Conservation (phyloP, 2,329 filamentous ascomycete genomes). For the Trichophyton mentagrophytes region DNA sequence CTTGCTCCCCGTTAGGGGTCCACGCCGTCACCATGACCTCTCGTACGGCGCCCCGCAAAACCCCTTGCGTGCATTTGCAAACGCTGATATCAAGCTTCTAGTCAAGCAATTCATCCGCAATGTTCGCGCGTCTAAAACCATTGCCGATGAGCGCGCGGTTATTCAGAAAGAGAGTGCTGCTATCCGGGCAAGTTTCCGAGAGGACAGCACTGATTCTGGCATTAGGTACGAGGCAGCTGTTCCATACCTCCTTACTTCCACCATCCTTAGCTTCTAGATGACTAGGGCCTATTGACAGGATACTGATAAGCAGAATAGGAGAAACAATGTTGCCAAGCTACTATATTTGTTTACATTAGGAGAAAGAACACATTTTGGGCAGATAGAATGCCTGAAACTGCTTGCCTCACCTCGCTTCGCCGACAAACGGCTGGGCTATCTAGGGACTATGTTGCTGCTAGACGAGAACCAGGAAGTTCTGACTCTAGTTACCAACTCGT, state of each 20-base stretch:
- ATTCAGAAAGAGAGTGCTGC: slow-evolving; percentile 98
- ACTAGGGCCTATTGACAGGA: neutral
- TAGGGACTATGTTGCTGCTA: slow-evolving; percentile 88
- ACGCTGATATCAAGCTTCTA: slow-evolving; percentile 30
- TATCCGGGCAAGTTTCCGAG: slow-evolving; percentile 91
- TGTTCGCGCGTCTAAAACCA: slow-evolving; percentile 95
- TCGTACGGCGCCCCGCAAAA: slow-evolving; percentile 33
- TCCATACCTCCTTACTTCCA: neutral
- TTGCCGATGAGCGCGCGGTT: slow-evolving; percentile 94
- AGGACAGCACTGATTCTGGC: slow-evolving; percentile 87
- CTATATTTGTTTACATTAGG: slow-evolving; percentile 96
- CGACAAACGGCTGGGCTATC: slow-evolving; percentile 88
- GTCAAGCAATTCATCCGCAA: slow-evolving; percentile 99
- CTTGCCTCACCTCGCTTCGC: slow-evolving; percentile 93
- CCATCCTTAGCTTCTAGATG: neutral
- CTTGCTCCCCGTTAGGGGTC: slow-evolving; percentile 33
- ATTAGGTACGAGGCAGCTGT: slow-evolving; percentile 52
- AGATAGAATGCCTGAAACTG: slow-evolving; percentile 98
- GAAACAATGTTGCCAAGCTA: slow-evolving; percentile 97
- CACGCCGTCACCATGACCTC: slow-evolving; percentile 45
- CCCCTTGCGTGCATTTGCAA: slow-evolving; percentile 7
- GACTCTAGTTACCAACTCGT: slow-evolving; percentile 90
- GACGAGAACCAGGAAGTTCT: slow-evolving; percentile 98
- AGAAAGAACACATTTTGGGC: slow-evolving; percentile 94
- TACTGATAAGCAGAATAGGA: slow-evolving; percentile 40